Evolutionary conservation across 148 eudicot genomes (phyloP), one percentile per base, ranked within the genome.

Genomic region (Rhododendron ferrugineum): DNA sequence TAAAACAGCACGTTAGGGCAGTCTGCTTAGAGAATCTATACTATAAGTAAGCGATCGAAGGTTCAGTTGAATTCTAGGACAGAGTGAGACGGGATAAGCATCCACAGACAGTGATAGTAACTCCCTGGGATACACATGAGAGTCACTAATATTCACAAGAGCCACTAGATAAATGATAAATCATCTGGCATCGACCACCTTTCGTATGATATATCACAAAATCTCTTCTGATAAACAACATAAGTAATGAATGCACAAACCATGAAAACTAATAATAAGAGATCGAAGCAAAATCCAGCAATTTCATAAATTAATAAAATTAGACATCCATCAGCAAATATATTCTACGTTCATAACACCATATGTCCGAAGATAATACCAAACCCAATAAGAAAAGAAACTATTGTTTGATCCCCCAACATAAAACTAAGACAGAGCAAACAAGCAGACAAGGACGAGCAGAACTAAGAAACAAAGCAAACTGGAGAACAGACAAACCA

Each of bases 311-410:
- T 40, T n/a, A 82, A 60, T 28, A 81, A 85, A 85, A 47, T 8
- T 56, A 72, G 87, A 40, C 49, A 36, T 11, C 60, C 46, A 46
- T 52, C 32, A 85, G 10, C 18, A 50, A 68, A 85, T 72, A 85
- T 83, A 81, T 81, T 85, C 80, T 80, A 68, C 79, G 73, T 85
- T 72, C 87, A 80, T 36, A 54, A 68, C 18, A 85, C 23, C 73
- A 58, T 5, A 22, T 37, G 28, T 22, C 56, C 20, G 11, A 32
- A 49, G 49, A 78, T 23, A 85, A 47, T 42, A 40, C 28, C 79
- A 47, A 20, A 47, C n/a, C 44, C 52, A 16, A 80, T 28, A 83
- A 23, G 34, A 68, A 36, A 84, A 40, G 62, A 34, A 52, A 86
- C 54, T 68, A 30, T 14, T 30, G 75, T 70, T 70, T 70, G 78